Evolutionary conservation across 805 yeast species (phyloP), one percentile per base, ranked within the genome.

Genomic region (Zygoascus biomembranicola): DNA sequence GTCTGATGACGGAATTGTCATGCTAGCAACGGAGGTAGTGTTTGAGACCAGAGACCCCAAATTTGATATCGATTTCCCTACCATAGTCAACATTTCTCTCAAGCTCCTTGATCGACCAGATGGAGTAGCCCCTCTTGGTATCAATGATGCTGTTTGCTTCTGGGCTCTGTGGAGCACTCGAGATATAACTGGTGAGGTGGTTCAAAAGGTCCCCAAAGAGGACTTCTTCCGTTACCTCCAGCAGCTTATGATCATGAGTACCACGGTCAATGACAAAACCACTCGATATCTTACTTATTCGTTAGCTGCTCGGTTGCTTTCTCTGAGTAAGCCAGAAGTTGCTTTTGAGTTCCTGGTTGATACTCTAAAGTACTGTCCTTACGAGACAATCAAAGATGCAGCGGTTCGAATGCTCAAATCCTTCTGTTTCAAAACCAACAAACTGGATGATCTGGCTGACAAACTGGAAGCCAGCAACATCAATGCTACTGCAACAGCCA

Each of bases 401-500:
- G 69, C 81, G 39, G 76, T 88, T 16, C 80, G 84, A 3, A 80
- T 88, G 23, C 75, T 89, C 62, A 88, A 85, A 65, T 88, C 84
- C 59, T 72, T 89, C 23, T 26, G 37, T 9, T 28, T 32, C 26
- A 46, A 46, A 23, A 49, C 59, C 9, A 53, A 49, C 13, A 49
- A 41, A 14, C 47, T 47, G 4, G 54, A 52, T 26, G 31, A 51
- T 3, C 43, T 52, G 20, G 32, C 57, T 20, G 32, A 37, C 41
- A 37, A 48, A 23, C 32, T 52, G 26, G 32, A 52, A 16, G 50
- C 51, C 42, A 32, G 47, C 53, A 20, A 50, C 32, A 51, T 35
- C 35, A 44, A 47, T 28, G 1, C 49, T 10, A 8, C 20, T 16
- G 45, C 39, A 32, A 37, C 28, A 4, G 49, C 41, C 9, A 9